phyloP scores from a whole-genome alignment of 2,329 filamentous ascomycete species.

The Xenoacremonium recifei region DNA sequence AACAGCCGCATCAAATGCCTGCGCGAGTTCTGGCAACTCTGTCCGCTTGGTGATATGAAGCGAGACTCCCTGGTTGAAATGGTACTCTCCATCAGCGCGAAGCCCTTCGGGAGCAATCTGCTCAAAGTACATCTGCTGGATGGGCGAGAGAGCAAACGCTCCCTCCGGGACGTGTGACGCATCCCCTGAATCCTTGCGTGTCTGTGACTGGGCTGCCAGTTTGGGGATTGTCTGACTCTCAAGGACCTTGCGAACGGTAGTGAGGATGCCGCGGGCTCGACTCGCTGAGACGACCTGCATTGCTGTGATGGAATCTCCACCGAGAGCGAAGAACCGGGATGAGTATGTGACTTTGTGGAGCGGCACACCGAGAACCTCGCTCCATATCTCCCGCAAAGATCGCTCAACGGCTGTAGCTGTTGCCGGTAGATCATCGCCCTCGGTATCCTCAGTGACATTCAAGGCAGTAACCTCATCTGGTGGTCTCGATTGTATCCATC shows the following conservation, averaged over 20 bases:
- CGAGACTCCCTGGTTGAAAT: constrained; percentile 35
- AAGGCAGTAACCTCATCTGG: not conserved
- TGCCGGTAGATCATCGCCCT: not conserved
- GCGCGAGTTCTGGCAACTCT: not conserved
- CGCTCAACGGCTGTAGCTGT: not conserved
- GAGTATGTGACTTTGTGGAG: not conserved
- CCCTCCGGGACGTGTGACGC: not conserved
- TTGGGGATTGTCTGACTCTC: constrained; percentile 4
- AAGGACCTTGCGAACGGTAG: constrained; percentile 1
- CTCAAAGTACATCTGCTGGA: constrained; percentile 38
- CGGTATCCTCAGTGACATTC: not conserved
- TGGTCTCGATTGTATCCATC: not conserved
- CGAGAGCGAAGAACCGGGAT: too few species aligned
- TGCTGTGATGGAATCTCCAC: constrained; percentile 44
- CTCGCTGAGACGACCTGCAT: constrained; percentile 41
- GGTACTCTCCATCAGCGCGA: not conserved
- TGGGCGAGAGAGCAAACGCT: constrained; percentile 36
- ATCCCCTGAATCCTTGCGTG: not conserved
- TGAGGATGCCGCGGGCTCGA: constrained; percentile 8
- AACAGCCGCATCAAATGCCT: constrained; percentile 1
- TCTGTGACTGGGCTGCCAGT: not conserved
- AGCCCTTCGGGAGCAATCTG: not conserved
- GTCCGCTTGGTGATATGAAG: constrained; percentile 25
- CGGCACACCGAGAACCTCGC: not conserved
- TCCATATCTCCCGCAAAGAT: constrained; percentile 1